Percentiles rank a stretch among this genome's conserved stretches.
Conservation (phyloP, 352 stramenopile species). For the Phytophthora lateralis region DNA sequence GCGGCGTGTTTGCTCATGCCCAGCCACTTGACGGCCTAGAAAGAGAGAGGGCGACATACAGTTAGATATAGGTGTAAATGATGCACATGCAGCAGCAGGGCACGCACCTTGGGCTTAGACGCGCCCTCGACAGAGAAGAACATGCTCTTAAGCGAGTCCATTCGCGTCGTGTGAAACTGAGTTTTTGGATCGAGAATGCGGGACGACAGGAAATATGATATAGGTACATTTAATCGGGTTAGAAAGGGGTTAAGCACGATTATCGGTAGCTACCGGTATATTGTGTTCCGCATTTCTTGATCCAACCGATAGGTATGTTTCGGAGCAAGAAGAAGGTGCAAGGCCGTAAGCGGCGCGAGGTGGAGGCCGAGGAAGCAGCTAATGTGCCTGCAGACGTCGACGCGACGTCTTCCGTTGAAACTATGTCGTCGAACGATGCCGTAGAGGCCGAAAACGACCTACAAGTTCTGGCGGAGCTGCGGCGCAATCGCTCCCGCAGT, state of each 20-base stretch:
- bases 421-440: constrained; percentile 1
- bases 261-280: background rate
- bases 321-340: constrained; percentile 45
- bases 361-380: constrained; percentile 9
- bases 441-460: constrained; percentile 28
- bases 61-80: constrained; percentile 13
- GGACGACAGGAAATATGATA: constrained; percentile 2
- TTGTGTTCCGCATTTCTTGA: background rate
- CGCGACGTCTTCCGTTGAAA: background rate
- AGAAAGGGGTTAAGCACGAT: background rate
- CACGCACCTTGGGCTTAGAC: constrained; percentile 22
- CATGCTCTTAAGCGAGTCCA: constrained; percentile 46
- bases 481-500: constrained; percentile 40
- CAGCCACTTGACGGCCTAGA: constrained; percentile 86
- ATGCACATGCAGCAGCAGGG: background rate
- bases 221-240: constrained; percentile 4
- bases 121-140: constrained; percentile 34
- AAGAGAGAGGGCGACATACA: constrained; percentile 2
- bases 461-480: constrained; percentile 36
- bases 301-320: constrained; percentile 35
- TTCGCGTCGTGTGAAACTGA: constrained; percentile 16
- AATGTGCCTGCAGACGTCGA: background rate
- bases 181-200: constrained; percentile 8
- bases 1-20: constrained; percentile 61
- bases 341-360: constrained; percentile 43